phyloP scores from a whole-genome alignment of 164 flowering plant genomes.

The Magnolia changhungtana region DNA sequence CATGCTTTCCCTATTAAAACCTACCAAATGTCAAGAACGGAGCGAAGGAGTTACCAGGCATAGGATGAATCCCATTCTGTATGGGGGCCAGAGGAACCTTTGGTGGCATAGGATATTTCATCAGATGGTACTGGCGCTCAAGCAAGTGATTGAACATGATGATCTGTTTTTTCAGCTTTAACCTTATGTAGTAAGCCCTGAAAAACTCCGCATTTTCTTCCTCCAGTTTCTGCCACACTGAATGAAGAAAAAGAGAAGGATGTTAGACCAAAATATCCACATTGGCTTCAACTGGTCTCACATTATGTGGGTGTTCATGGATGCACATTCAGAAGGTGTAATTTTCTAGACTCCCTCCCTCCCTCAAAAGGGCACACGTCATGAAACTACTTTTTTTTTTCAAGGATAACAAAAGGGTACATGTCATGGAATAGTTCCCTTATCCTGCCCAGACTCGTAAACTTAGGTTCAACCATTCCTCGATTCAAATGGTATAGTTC shows the following conservation, averaged over 20 bases:
- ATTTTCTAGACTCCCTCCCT: neutral
- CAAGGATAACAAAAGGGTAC: neutral
- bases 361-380: neutral
- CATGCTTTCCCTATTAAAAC: neutral
- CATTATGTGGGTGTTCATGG: no score
- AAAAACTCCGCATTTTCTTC: constrained; percentile 97
- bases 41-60: constrained; percentile 55
- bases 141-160: constrained; percentile 83
- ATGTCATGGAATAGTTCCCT: constrained; percentile 9
- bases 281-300: no score
- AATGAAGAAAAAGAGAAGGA: constrained; percentile 12
- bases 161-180: constrained; percentile 91
- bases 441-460: constrained; percentile 76
- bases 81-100: constrained; percentile 85
- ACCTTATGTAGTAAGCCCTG: constrained; percentile 88
- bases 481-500: constrained; percentile 78
- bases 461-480: constrained; percentile 92
- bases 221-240: constrained; percentile 99
- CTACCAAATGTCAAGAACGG: neutral
- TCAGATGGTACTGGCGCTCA: constrained; percentile 80
- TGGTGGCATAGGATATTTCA: constrained; percentile 66
- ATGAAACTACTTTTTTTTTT: neutral
- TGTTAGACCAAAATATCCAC: constrained; percentile 5
- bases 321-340: neutral
- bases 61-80: constrained; percentile 90